Evolutionary conservation across 139 green algal species (phyloP).

Genomic region (Nannochloris sp.): DNA sequence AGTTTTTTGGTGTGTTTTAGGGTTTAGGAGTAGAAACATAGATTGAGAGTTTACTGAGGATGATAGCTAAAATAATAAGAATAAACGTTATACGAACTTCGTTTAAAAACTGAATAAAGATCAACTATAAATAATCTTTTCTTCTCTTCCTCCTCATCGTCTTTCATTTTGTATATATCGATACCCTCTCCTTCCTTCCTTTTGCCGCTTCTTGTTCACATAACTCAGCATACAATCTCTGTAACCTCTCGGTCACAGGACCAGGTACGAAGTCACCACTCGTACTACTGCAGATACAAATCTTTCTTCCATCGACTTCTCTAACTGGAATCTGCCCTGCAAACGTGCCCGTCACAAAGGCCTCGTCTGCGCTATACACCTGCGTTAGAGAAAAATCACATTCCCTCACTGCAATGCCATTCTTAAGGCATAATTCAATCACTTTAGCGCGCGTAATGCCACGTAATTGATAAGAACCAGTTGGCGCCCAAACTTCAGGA

Average conservation of each 20-base stretch:
- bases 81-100: no score
- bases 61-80: no score
- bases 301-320: slow-evolving; percentile 50
- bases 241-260: slow-evolving; percentile 39
- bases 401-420: slow-evolving; percentile 39
- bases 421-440: slow-evolving; percentile 38
- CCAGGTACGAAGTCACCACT: slow-evolving; percentile 34
- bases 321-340: slow-evolving; percentile 54
- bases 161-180: not conserved
- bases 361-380: slow-evolving; percentile 64
- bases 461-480: slow-evolving; percentile 39
- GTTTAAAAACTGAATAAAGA: no score
- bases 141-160: slow-evolving; percentile 60
- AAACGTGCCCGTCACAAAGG: slow-evolving; percentile 75
- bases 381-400: slow-evolving; percentile 60
- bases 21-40: no score
- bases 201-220: slow-evolving; percentile 33
- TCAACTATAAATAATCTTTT: no score
- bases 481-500: slow-evolving; percentile 36
- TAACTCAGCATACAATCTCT: slow-evolving; percentile 39
- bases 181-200: slow-evolving; percentile 15
- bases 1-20: no score
- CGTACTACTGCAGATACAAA: no score
- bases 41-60: no score
- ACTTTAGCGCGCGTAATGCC: slow-evolving; percentile 64